Conservation (phyloP, 2,329 filamentous ascomycete genomes). For the Arthrobotrys iridis region DNA sequence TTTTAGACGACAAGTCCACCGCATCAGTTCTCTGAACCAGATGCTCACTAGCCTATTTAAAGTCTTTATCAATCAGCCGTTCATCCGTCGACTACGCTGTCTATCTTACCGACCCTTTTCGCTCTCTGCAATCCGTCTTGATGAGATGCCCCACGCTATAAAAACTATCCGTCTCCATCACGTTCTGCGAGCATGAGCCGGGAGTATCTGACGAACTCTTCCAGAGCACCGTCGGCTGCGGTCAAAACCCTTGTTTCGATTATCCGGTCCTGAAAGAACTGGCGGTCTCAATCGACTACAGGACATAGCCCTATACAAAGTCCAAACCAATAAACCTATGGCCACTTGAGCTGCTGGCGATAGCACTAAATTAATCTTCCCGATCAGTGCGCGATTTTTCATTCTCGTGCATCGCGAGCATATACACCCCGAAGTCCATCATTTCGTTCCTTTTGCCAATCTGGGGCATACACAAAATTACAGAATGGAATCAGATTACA, state of each 20-base stretch:
- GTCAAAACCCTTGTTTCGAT: background rate
- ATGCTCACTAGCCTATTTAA: background rate
- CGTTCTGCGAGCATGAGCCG: background rate
- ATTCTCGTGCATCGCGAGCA: background rate
- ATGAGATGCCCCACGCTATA: background rate
- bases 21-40: background rate
- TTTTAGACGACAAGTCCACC: background rate
- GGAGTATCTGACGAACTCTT: background rate
- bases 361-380: background rate
- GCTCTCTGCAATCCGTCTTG: background rate
- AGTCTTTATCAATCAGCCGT: background rate
- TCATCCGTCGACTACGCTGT: background rate
- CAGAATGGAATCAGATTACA: background rate
- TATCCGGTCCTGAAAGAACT: background rate
- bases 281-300: background rate
- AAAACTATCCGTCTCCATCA: background rate
- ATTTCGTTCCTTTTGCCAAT: no score
- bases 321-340: background rate
- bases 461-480: no score
- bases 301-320: background rate
- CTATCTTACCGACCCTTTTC: background rate
- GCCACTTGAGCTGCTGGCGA: background rate
- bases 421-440: no score
- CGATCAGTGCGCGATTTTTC: background rate
- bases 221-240: background rate